Evolutionary conservation across 441 rosid species (phyloP).

Genomic region (Kokia cookei): DNA sequence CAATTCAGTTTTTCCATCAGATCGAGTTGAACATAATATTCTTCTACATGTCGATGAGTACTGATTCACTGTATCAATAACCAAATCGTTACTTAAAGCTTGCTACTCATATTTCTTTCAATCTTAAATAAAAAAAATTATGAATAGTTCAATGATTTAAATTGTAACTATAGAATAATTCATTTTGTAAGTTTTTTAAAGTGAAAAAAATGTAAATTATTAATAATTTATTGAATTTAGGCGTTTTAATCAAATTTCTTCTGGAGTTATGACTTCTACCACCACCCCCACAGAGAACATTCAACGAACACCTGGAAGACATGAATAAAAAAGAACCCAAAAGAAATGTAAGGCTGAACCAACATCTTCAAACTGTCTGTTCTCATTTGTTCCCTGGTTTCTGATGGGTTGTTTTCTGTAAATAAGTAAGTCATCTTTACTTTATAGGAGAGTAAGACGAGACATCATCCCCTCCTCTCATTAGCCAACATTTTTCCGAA

Average conservation of each 20-base stretch:
- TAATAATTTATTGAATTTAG: too few relatives aligned
- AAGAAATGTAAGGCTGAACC: neutral
- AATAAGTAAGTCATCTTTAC: neutral
- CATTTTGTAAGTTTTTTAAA: too few relatives aligned
- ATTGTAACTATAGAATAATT: too few relatives aligned
- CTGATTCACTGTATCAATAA: too few relatives aligned
- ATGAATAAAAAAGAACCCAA: neutral
- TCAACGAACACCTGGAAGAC: neutral
- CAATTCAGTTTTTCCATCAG: too few relatives aligned
- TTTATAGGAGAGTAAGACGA: neutral
- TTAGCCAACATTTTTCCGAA: neutral
- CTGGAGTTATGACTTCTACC: neutral
- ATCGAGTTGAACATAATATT: too few relatives aligned
- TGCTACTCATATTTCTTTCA: too few relatives aligned
- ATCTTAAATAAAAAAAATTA: too few relatives aligned
- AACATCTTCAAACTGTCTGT: neutral
- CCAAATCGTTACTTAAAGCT: accelerated
- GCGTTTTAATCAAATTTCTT: neutral
- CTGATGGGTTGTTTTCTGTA: neutral
- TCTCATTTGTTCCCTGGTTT: neutral
- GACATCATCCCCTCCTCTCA: neutral
- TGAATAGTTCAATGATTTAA: too few relatives aligned
- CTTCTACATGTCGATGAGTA: too few relatives aligned
- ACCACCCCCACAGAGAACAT: neutral
- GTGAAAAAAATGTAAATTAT: too few relatives aligned